phyloP scores from a whole-genome alignment of 805 yeast species.

The Lipomyces starkeyi region DNA sequence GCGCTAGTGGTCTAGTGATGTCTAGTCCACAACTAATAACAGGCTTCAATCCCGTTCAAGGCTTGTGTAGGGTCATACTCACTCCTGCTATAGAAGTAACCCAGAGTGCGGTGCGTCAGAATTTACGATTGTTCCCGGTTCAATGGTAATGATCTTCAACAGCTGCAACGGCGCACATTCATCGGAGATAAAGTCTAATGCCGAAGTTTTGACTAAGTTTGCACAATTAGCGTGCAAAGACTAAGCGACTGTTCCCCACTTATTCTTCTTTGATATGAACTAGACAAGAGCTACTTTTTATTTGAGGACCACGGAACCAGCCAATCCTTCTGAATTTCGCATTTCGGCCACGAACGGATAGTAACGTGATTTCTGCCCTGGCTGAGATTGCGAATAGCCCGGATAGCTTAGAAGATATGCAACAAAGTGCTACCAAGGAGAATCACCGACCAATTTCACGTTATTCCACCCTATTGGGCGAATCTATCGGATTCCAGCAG shows the following conservation, averaged over 20 bases:
- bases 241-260: too few species aligned
- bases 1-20: not conserved
- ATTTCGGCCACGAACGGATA: not conserved
- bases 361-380: not conserved
- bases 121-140: not conserved
- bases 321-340: not conserved
- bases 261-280: too few species aligned
- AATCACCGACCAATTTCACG: not conserved
- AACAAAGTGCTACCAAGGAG: conserved; percentile 1
- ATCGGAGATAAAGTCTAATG: conserved; percentile 4
- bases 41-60: not conserved
- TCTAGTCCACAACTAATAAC: not conserved
- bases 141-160: not conserved
- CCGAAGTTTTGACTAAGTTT: not conserved
- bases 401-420: conserved; percentile 5
- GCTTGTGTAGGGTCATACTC: too few species aligned
- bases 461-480: not conserved
- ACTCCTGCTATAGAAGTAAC: too few species aligned
- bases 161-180: conserved; percentile 3
- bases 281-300: not conserved
- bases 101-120: conserved; percentile 1
- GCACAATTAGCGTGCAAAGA: not conserved
- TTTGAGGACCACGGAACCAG: not conserved
- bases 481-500: not conserved
- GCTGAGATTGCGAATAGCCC: not conserved